Percentiles rank a stretch among this genome's conserved stretches.
These are phyloP conservation scores for Dictyostelium brefeldianum DNA, from an alignment of 78 protist genomes.

Conservation along the genomic window DNA sequence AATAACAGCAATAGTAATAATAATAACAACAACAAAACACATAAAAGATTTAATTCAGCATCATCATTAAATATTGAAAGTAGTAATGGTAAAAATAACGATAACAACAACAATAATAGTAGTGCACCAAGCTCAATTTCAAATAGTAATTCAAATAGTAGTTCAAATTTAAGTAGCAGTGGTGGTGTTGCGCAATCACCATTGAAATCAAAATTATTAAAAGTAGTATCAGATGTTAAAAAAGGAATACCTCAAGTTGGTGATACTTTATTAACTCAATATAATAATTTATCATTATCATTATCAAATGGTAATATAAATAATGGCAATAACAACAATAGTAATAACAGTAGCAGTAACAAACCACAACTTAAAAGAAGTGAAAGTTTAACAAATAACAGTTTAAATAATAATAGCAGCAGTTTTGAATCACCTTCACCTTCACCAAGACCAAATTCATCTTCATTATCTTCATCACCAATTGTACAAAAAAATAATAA, in stretches of 20 bases:
- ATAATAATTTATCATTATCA: not conserved
- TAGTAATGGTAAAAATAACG: not conserved
- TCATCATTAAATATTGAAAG: not conserved
- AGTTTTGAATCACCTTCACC: not conserved
- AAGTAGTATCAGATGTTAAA: constrained; percentile 50
- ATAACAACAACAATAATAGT: no score
- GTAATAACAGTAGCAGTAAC: not conserved
- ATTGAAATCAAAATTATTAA: constrained; percentile 44
- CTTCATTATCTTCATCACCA: not conserved
- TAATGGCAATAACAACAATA: not conserved
- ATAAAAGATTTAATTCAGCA: constrained; percentile 18
- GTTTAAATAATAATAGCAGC: not conserved
- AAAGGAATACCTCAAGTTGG: constrained; percentile 48
- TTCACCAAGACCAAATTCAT: not conserved
- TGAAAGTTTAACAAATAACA: not conserved
- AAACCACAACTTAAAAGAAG: not conserved
- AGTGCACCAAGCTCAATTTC: not conserved
- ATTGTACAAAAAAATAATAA: not conserved
- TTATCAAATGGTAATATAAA: not conserved
- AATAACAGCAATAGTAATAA: not conserved
- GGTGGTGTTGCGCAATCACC: constrained; percentile 11
- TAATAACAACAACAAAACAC: not conserved
- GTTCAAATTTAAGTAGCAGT: not conserved
- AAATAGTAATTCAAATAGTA: not conserved
- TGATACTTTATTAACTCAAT: constrained; percentile 13